phyloP scores from a whole-genome alignment of 2,329 filamentous ascomycete species.

The Epichloe gansuensis region DNA sequence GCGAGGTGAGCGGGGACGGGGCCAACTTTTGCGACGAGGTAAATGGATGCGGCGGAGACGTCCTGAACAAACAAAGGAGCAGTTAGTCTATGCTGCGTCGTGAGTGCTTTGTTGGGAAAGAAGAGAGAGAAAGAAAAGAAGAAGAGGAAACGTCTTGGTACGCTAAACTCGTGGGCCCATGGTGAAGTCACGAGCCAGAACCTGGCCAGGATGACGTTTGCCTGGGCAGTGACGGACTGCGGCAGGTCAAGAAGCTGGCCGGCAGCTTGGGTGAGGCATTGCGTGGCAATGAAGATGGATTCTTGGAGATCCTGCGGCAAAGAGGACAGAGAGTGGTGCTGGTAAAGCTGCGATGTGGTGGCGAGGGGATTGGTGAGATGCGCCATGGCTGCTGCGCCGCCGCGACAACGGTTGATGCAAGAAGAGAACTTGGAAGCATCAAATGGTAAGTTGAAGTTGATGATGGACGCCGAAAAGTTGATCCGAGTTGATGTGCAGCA shows the following conservation, averaged over 20 bases:
- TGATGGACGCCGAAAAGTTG: not conserved
- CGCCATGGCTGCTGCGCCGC: constrained; percentile 29
- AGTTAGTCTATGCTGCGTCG: not conserved
- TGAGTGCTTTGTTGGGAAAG: not conserved
- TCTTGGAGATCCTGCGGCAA: constrained; percentile 60
- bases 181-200: constrained; percentile 58
- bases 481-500: not conserved
- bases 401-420: not conserved
- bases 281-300: constrained; percentile 57
- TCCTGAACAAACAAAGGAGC: constrained; percentile 38
- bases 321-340: constrained; percentile 40
- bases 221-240: constrained; percentile 75
- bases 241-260: constrained; percentile 73
- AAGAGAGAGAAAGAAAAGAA: not conserved
- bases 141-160: constrained; percentile 15
- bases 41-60: constrained; percentile 69
- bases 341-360: constrained; percentile 55
- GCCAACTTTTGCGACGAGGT: constrained; percentile 73
- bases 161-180: constrained; percentile 47
- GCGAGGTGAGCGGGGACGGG: constrained; percentile 59
- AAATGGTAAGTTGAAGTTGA: not conserved
- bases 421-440: not conserved
- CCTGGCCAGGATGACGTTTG: constrained; percentile 68
- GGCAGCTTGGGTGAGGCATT: constrained; percentile 64
- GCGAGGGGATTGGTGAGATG: constrained; percentile 61